A percentile compares a stretch with the other conserved stretches of the same genome.
phyloP scores from a whole-genome alignment of 140 eudicot genomes.

The Ambrosia hybrid region DNA sequence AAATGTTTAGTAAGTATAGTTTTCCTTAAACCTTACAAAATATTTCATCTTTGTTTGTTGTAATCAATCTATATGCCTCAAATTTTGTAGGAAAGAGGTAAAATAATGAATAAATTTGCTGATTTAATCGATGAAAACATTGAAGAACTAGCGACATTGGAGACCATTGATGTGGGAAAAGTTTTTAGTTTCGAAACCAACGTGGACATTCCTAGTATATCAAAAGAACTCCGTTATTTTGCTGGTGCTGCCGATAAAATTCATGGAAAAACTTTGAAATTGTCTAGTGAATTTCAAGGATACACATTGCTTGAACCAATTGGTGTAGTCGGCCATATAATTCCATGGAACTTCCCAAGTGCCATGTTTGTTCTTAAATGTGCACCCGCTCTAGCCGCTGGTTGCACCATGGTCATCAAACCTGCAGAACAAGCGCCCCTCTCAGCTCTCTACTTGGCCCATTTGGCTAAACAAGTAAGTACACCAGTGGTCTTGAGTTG shows the following conservation, averaged over 20 bases:
- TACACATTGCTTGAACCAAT: constrained; percentile 56
- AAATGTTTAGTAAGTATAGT: no score
- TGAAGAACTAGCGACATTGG: constrained; percentile 65
- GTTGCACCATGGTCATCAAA: constrained; percentile 62
- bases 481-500: background rate
- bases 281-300: constrained; percentile 46
- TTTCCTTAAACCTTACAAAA: no score
- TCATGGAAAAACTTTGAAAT: constrained; percentile 47
- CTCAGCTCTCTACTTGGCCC: constrained; percentile 46
- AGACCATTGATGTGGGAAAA: constrained; percentile 64
- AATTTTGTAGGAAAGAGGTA: constrained; percentile 53
- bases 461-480: constrained; percentile 45
- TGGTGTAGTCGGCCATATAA: constrained; percentile 50
- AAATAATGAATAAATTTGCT: constrained; percentile 63
- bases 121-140: constrained; percentile 56
- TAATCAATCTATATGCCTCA: no score
- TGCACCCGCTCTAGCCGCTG: constrained; percentile 56
- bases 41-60: no score
- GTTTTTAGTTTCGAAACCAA: constrained; percentile 34
- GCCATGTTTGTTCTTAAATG: constrained; percentile 47
- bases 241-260: constrained; percentile 56
- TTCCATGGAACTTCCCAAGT: constrained; percentile 63
- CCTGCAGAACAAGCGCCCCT: constrained; percentile 66
- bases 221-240: constrained; percentile 42
- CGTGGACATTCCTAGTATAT: constrained; percentile 44